Evolutionary conservation across 495 filamentous ascomycete species (phyloP), one percentile per base, ranked within the genome.

Genomic region (Acidomyces sp.): DNA sequence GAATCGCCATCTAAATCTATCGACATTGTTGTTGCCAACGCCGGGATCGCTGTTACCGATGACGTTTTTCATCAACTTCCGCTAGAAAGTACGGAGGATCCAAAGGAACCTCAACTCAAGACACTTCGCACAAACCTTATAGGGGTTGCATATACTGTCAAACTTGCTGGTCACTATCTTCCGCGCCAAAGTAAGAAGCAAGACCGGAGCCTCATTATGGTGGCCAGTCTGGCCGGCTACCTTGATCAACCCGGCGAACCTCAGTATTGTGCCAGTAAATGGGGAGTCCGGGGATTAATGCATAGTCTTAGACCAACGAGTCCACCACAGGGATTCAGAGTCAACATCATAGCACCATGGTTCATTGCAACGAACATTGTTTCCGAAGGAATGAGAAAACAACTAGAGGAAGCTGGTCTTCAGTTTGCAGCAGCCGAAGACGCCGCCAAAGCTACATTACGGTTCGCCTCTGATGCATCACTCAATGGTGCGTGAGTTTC

Each of bases 11-110:
- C 70, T 25, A 65, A 68, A 6, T 52, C 60, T 1, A 63, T 84
- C 41, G 71, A 82, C 54, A 64, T 65, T 20, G 72, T 83, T 0
- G 68, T 82, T 38, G 75, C 77, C 34, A 81, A 77, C 52, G 80
- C 80, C 3, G 80, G 78, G 21, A 71, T 82, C 36, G 66, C 70
- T 3, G 46, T 50, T 0, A 45, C 57, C 7, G 59, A 58, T 20
- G 33, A 42, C 16, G 59, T 72, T 18, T 61, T 67, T 38, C 21
- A 47, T 18, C n/a, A 27, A 20, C 15, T n/a, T 12, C 16, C 19
- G 25, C n/a, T 19, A 11, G 26, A 13, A 7, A 34, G 35, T 4
- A 46, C 52, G 9, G 40, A 65, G 21, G 63, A 65, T 43, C 71
- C 72, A 3, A 64, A 64, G 5, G 55, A 67, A 34, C 78, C 75